Evolutionary conservation across 352 stramenopile genomes (phyloP).

Genomic region (Aphanomyces astaci): DNA sequence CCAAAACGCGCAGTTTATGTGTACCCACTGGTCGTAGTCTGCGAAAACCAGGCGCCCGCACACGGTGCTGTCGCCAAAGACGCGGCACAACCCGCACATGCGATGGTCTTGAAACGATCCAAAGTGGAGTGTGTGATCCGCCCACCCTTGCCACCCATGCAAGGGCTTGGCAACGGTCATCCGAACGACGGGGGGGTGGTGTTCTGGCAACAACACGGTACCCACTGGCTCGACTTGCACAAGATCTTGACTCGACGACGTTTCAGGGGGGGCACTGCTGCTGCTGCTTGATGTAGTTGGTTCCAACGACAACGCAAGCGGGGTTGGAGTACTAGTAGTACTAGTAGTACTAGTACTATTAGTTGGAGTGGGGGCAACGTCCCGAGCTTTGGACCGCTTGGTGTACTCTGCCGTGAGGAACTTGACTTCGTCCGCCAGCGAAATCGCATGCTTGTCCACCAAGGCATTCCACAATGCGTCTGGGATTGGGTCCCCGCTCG

Average conservation of each 20-base stretch:
- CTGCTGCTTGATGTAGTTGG: too few species aligned
- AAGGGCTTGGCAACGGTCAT: conserved; percentile 42
- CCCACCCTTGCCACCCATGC: conserved; percentile 32
- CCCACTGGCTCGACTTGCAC: neutral
- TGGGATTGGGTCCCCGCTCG: conserved; percentile 3
- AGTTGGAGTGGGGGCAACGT: neutral
- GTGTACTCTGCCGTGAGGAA: conserved; percentile 8
- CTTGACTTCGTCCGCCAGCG: conserved; percentile 7
- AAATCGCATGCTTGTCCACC: conserved; percentile 7
- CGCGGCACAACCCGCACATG: conserved; percentile 74
- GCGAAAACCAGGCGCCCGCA: conserved; percentile 77
- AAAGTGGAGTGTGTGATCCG: neutral
- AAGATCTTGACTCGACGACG: too few species aligned
- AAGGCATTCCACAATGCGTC: neutral
- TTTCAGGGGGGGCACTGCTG: too few species aligned
- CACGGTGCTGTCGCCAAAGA: conserved; percentile 59
- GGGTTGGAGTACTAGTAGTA: neutral
- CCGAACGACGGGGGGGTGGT: conserved; percentile 1
- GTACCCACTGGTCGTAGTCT: conserved; percentile 82
- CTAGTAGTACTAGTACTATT: neutral
- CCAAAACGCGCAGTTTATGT: conserved; percentile 90
- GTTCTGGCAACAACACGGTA: neutral
- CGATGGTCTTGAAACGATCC: conserved; percentile 50
- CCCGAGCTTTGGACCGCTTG: neutral
- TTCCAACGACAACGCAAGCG: too few species aligned